A percentile compares a stretch with the other conserved stretches of the same genome.
phyloP scores from a whole-genome alignment of 2,329 filamentous ascomycete genomes.

The Neopestalotiopsis sp. region DNA sequence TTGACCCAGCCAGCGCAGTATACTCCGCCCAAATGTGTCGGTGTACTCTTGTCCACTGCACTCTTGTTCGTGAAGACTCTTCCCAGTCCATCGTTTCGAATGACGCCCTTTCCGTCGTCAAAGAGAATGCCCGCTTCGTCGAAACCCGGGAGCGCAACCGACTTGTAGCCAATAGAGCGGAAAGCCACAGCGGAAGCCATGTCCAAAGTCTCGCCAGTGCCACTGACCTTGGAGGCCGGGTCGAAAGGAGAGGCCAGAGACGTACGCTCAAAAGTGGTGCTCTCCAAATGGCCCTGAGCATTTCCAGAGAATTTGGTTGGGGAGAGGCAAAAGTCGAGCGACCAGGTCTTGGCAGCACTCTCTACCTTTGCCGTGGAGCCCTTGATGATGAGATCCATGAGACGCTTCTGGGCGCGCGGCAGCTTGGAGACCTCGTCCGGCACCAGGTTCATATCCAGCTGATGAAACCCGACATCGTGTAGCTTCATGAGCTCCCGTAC shows the following conservation, averaged over 20 bases:
- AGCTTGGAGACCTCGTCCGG: conserved; percentile 72
- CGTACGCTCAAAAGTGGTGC: conserved; percentile 71
- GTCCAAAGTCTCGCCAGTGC: conserved; percentile 54
- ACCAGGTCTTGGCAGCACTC: conserved; percentile 73
- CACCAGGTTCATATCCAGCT: conserved; percentile 69
- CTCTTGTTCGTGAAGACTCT: conserved; percentile 57
- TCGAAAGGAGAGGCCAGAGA: conserved; percentile 61
- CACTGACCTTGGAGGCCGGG: conserved; percentile 52
- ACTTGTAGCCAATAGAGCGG: conserved; percentile 94
- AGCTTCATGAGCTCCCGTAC: conserved; percentile 85
- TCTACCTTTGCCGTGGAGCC: conserved; percentile 63
- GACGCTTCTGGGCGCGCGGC: conserved; percentile 75
- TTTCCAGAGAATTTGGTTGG: conserved; percentile 71
- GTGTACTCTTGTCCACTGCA: conserved; percentile 41
- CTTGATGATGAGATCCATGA: conserved; percentile 82
- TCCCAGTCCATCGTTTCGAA: conserved; percentile 82
- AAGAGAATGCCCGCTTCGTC: conserved; percentile 78
- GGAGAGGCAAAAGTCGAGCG: conserved; percentile 83
- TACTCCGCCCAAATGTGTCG: conserved; percentile 66
- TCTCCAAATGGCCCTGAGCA: conserved; percentile 57
- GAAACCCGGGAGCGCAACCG: conserved; percentile 77
- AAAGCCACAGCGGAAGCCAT: conserved; percentile 78
- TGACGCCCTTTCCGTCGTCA: conserved; percentile 73
- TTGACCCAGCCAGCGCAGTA: conserved; percentile 99
- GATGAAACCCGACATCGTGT: conserved; percentile 72